Evolutionary conservation across 805 yeast genomes (phyloP).

Genomic region (Lipomyces lipofer): DNA sequence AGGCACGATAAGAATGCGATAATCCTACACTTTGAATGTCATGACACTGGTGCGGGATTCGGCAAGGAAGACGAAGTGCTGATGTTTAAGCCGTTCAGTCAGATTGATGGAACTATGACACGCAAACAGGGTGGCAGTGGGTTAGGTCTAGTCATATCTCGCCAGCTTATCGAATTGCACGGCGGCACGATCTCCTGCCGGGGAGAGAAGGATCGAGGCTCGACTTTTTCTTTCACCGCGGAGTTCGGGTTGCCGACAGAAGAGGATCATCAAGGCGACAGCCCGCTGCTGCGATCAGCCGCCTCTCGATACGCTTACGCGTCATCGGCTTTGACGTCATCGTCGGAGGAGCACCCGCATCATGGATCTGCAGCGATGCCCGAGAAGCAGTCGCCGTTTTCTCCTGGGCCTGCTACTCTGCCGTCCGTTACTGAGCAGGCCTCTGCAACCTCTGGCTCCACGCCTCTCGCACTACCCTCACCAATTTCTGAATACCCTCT

Average conservation of each 20-base stretch:
- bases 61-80: constrained; percentile 36
- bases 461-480: constrained; percentile 8
- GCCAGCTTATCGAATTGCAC: constrained; percentile 40
- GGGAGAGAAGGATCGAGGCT: constrained; percentile 38
- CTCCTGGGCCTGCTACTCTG: constrained; percentile 16
- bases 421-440: not conserved
- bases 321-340: constrained; percentile 4
- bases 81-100: constrained; percentile 42
- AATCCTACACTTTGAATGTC: constrained; percentile 37
- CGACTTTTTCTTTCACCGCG: constrained; percentile 37
- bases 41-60: constrained; percentile 42
- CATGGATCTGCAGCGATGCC: not conserved
- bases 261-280: constrained; percentile 25
- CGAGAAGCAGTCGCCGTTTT: constrained; percentile 16
- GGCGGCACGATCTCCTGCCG: constrained; percentile 38
- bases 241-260: constrained; percentile 35
- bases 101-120: constrained; percentile 34
- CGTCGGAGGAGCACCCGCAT: not conserved
- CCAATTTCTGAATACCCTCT: constrained; percentile 14
- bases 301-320: constrained; percentile 1
- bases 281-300: constrained; percentile 14
- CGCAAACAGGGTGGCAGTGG: constrained; percentile 40
- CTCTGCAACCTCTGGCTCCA: not conserved
- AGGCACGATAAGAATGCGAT: constrained; percentile 21
- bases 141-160: constrained; percentile 40